These are phyloP conservation scores for Cynanchum wilfordii DNA, from an alignment of 257 asterid species.

Conservation along the genomic window DNA sequence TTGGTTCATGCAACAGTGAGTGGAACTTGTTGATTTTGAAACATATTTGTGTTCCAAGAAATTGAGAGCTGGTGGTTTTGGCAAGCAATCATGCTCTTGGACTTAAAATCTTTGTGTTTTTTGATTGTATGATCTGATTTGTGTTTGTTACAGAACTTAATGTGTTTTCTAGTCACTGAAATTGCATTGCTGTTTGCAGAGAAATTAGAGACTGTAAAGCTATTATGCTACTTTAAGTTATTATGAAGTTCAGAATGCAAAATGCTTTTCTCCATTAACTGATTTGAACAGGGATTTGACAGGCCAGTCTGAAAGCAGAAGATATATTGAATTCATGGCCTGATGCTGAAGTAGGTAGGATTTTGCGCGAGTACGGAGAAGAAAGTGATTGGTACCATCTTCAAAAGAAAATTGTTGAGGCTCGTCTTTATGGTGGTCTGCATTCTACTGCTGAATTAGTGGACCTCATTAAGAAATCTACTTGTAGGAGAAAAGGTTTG, in stretches of 20 bases:
- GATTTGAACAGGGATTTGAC: conserved; percentile 63
- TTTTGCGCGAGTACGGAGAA: conserved; percentile 88
- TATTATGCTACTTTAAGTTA: neutral
- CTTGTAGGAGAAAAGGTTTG: conserved; percentile 65
- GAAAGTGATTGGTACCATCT: conserved; percentile 85
- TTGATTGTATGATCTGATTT: neutral
- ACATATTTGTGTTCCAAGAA: neutral
- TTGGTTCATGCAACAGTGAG: neutral
- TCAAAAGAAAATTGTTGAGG: conserved; percentile 69
- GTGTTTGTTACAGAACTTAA: neutral
- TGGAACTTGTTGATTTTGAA: neutral
- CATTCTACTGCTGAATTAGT: conserved; percentile 84
- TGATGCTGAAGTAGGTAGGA: conserved; percentile 74
- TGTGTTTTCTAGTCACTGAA: neutral
- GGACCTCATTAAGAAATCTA: conserved; percentile 65
- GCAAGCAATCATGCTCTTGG: neutral
- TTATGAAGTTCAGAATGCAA: neutral
- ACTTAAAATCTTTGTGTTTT: neutral
- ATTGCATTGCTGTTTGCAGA: neutral
- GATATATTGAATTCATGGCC: conserved; percentile 95
- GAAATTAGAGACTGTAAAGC: neutral
- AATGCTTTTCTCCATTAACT: conserved; percentile 28
- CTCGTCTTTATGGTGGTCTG: conserved; percentile 77
- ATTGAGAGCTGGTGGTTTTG: neutral
- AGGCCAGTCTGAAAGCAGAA: conserved; percentile 89